Evolutionary conservation across 1,284 basidiomycete genomes (phyloP).

Genomic region (Pyrrhoderma noxium): DNA sequence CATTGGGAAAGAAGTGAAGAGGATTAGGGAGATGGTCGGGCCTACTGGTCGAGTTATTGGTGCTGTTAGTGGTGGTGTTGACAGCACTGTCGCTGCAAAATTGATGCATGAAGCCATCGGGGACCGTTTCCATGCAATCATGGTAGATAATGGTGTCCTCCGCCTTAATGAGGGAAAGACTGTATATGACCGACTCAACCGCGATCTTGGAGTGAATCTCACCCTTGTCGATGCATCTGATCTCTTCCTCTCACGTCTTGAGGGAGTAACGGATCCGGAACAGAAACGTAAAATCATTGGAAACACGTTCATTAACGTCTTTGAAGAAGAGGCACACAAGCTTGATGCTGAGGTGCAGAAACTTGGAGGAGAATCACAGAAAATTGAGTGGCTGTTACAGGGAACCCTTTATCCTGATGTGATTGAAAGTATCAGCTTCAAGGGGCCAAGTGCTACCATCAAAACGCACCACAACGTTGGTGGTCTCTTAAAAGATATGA

Average conservation of each 20-base stretch:
- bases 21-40: slow-evolving; percentile 94
- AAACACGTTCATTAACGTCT: slow-evolving; percentile 98
- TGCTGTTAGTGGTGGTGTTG: slow-evolving; percentile 96
- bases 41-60: slow-evolving; percentile 94
- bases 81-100: slow-evolving; percentile 97
- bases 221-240: slow-evolving; percentile 95
- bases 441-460: slow-evolving; percentile 97
- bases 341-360: slow-evolving; percentile 75
- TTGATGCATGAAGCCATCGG: slow-evolving; percentile 99
- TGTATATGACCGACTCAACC: slow-evolving; percentile 93
- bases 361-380: slow-evolving; percentile 69
- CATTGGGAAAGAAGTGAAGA: slow-evolving; percentile 93
- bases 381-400: slow-evolving; percentile 95
- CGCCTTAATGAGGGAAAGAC: slow-evolving; percentile 88
- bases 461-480: slow-evolving; percentile 99
- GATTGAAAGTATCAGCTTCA: slow-evolving; percentile 99
- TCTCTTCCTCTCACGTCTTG: slow-evolving; percentile 84
- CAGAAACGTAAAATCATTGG: slow-evolving; percentile 98
- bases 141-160: slow-evolving; percentile 99
- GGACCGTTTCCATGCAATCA: slow-evolving; percentile 97
- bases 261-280: slow-evolving; percentile 93
- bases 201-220: slow-evolving; percentile 93
- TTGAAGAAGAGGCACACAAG: slow-evolving; percentile 88
- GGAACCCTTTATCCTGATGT: slow-evolving; percentile 99
- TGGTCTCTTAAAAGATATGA: slow-evolving; percentile 95